phyloP scores from a whole-genome alignment of 805 yeast species.

The Kazachstania martiniae region DNA sequence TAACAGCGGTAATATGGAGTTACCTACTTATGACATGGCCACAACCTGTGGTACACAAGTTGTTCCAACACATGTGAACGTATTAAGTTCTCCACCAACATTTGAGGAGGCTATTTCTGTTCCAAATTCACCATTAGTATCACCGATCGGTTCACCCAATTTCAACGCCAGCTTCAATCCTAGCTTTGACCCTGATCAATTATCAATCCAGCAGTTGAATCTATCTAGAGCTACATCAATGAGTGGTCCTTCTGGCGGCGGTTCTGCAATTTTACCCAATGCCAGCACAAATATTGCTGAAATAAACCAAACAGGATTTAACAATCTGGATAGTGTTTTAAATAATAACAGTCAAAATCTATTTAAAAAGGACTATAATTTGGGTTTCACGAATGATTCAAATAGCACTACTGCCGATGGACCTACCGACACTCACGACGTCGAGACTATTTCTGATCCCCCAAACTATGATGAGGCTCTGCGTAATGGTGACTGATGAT shows the following conservation, averaged over 20 bases:
- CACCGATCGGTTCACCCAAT: too few species aligned
- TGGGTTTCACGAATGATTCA: background rate
- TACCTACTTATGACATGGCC: slow-evolving; percentile 30
- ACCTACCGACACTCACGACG: too few species aligned
- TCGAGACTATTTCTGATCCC: slow-evolving; percentile 19
- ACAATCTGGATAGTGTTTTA: slow-evolving; percentile 16
- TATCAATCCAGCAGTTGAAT: slow-evolving; percentile 15
- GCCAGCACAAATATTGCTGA: slow-evolving; percentile 1
- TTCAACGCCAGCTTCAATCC: slow-evolving; percentile 8
- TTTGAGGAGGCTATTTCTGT: slow-evolving; percentile 49
- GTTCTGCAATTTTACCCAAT: slow-evolving; percentile 1
- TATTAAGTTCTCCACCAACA: slow-evolving; percentile 37
- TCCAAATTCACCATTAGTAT: slow-evolving; percentile 34
- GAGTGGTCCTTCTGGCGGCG: slow-evolving; percentile 10
- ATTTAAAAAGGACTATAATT: slow-evolving; percentile 5
- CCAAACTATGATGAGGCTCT: slow-evolving; percentile 30
- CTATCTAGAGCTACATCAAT: slow-evolving; percentile 16
- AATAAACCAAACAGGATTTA: slow-evolving; percentile 6
- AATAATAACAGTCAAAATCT: too few species aligned
- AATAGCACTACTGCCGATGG: too few species aligned
- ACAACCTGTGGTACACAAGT: background rate
- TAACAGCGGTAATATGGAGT: slow-evolving; percentile 26
- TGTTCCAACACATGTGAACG: too few species aligned
- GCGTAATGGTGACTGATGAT: slow-evolving; percentile 2
- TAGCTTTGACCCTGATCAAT: slow-evolving; percentile 10